Base-by-base conservation (phyloP, 2,329 filamentous ascomycete species). In the Stagonosporopsis chrysanthemi region DNA sequence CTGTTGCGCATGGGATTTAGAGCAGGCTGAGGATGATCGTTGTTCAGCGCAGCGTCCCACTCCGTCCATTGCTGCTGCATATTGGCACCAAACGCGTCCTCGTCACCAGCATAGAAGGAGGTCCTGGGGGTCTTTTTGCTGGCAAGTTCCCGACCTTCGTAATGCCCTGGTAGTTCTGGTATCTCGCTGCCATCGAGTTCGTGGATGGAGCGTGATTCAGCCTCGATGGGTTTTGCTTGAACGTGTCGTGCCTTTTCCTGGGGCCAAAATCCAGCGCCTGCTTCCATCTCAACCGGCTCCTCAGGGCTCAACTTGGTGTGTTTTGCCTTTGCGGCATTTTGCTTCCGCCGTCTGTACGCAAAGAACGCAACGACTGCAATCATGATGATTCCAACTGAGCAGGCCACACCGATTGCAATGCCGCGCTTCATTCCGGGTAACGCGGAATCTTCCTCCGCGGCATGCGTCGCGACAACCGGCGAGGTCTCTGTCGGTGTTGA, bases 391-490 rank as follows among this genome's bases (percentile, higher is more conserved):
- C 58, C 59, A 4, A 70, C 61, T 7, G 63, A 70, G 23, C 64
- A 64, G 8, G 65, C 67, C 19, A 70, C 64, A 9, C 69, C 69
- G 28, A 71, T 70, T 17, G 66, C 69, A 23, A 71, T 70, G 19
- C 69, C 69, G 26, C 69, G 65, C 45, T 71, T 71, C 60, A 71
- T 69, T 7, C 69, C 69, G 14, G 69, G 69, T n/a, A 71, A 60
- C 3, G 59, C 56, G 33, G 56, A 47, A n/a, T 51, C 47, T 33
- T 55, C 51, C 19, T 19, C 35, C 12, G 47, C 28, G 17, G 40
- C 40, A n/a, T 9, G 33, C n/a, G 14, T n/a, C n/a, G 26, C 42
- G 42, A 26, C 39, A 24, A 47, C 41, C 39, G 39, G 28, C 8
- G 40, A 33, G n/a, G 56, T 29, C 24, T 17, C 38, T n/a, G 51